Percentiles rank a stretch among this genome's conserved stretches.
These are phyloP conservation scores for Citrus cavaleriei DNA, from an alignment of 345 rosid genomes.

Conservation along the genomic window DNA sequence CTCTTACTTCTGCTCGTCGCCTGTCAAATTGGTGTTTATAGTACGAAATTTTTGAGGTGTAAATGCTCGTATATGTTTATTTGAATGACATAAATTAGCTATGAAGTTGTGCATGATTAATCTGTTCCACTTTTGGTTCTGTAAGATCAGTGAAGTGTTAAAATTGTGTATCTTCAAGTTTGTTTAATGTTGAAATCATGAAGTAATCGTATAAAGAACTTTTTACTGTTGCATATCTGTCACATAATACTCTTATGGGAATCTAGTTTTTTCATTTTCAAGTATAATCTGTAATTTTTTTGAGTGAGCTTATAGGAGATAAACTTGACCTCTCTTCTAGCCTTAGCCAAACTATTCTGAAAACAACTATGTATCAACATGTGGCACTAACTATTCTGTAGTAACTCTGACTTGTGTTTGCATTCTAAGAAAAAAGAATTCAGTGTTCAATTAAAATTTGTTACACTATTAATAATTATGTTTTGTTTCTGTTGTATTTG, in stretches of 20 bases:
- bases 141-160: not conserved
- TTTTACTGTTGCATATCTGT: not conserved
- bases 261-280: not conserved
- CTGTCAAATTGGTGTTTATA: not conserved
- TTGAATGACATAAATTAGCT: not conserved
- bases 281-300: not conserved
- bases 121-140: not conserved
- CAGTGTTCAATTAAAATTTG: not conserved
- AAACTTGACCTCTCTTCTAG: not conserved
- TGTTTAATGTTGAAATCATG: not conserved
- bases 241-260: not conserved
- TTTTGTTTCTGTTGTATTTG: not conserved
- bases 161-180: not conserved
- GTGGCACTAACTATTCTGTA: not conserved
- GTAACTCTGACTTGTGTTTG: not conserved
- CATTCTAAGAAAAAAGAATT: not conserved
- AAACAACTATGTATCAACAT: not conserved
- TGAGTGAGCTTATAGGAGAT: not conserved
- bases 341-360: not conserved
- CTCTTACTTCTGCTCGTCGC: slow-evolving; percentile 9
- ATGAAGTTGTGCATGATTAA: not conserved
- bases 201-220: not conserved
- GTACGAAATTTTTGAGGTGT: not conserved
- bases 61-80: not conserved
- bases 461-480: not conserved